A percentile compares a stretch with the other conserved stretches of the same genome.
Conservation (phyloP, 495 filamentous ascomycete genomes). For the Aspergillus cristatus region DNA sequence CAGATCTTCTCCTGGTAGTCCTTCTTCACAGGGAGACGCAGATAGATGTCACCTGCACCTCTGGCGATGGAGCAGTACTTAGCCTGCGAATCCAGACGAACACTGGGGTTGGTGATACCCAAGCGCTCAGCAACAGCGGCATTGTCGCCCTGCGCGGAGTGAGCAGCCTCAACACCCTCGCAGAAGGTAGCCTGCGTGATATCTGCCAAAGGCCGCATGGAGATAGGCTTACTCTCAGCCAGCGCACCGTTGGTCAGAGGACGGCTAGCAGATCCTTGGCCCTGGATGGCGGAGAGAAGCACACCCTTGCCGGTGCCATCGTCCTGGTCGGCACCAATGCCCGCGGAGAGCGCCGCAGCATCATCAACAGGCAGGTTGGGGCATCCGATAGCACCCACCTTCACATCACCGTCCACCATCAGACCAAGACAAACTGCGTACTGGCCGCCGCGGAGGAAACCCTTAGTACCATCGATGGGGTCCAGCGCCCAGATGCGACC, state of each 20-base stretch:
- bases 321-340: slow-evolving; percentile 57
- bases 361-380: slow-evolving; percentile 89
- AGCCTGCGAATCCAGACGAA: slow-evolving; percentile 93
- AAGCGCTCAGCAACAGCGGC: slow-evolving; percentile 73
- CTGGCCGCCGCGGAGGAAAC: slow-evolving; percentile 93
- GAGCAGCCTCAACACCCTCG: slow-evolving; percentile 86
- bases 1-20: slow-evolving; percentile 98
- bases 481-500: slow-evolving; percentile 95
- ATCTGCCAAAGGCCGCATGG: slow-evolving; percentile 66
- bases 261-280: slow-evolving; percentile 68
- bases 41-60: slow-evolving; percentile 89
- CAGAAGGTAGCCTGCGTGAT: slow-evolving; percentile 80
- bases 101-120: slow-evolving; percentile 74
- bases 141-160: slow-evolving; percentile 82
- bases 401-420: slow-evolving; percentile 89
- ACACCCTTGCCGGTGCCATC: slow-evolving; percentile 66
- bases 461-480: slow-evolving; percentile 95
- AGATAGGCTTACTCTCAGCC: slow-evolving; percentile 51
- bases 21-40: slow-evolving; percentile 72
- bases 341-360: slow-evolving; percentile 51
- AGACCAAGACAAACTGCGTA: slow-evolving; percentile 92
- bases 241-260: slow-evolving; percentile 54
- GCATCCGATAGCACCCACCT: slow-evolving; percentile 87
- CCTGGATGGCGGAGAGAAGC: slow-evolving; percentile 69
- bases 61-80: slow-evolving; percentile 96